A percentile compares a stretch with the other conserved stretches of the same genome.
phyloP scores from a whole-genome alignment of 345 rosid genomes.

The Sonneratia caseolaris region DNA sequence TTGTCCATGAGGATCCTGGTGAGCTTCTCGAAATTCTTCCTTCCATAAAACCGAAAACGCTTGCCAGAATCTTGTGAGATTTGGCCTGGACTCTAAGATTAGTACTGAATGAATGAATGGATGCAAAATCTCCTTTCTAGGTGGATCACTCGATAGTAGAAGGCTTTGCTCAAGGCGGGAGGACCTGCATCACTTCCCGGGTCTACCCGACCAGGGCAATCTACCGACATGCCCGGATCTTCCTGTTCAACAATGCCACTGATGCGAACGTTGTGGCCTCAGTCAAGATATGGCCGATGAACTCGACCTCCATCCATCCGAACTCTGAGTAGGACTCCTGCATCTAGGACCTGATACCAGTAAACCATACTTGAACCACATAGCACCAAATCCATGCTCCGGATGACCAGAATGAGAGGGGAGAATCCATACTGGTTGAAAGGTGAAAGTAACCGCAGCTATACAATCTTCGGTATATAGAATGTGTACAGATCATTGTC shows the following conservation, averaged over 20 bases:
- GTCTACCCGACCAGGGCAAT: slow-evolving; percentile 73
- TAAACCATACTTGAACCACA: too few species aligned
- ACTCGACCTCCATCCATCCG: slow-evolving; percentile 55
- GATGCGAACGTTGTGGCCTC: slow-evolving; percentile 35
- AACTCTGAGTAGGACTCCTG: slow-evolving; percentile 4
- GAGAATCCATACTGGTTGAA: too few species aligned
- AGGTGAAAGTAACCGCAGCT: too few species aligned
- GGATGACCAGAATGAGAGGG: too few species aligned
- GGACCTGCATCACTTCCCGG: slow-evolving; percentile 51
- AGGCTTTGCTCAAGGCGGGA: slow-evolving; percentile 76
- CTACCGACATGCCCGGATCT: slow-evolving; percentile 50
- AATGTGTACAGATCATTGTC: too few species aligned
- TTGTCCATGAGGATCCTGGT: slow-evolving; percentile 57
- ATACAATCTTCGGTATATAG: too few species aligned
- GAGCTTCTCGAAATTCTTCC: slow-evolving; percentile 7
- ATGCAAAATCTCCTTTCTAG: slow-evolving; percentile 10
- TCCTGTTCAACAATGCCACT: slow-evolving; percentile 73
- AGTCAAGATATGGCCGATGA: slow-evolving; percentile 59
- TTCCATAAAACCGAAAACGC: background rate
- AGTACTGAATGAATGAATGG: background rate
- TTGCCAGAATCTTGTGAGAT: too few species aligned
- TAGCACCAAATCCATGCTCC: too few species aligned
- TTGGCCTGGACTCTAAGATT: too few species aligned
- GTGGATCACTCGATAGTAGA: slow-evolving; percentile 78
- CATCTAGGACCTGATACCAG: background rate